Evolutionary conservation across 2,329 filamentous ascomycete species (phyloP).

Genomic region (Aspergillus arachidicola): DNA sequence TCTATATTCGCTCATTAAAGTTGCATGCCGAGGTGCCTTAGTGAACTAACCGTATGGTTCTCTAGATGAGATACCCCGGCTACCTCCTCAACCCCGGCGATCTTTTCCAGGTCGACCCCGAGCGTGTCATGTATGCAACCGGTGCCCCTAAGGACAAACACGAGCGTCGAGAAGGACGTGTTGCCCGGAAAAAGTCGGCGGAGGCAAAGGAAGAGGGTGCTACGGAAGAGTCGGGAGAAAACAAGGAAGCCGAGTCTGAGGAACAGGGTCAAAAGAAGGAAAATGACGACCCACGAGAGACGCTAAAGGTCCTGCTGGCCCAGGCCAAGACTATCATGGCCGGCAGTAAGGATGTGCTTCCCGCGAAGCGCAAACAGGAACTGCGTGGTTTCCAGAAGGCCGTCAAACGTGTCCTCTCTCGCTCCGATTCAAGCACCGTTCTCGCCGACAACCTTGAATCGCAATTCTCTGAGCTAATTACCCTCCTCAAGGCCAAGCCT

Average conservation of each 20-base stretch:
- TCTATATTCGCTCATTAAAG: background rate
- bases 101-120: slow-evolving; percentile 93
- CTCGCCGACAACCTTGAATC: slow-evolving; percentile 54
- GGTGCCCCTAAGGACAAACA: slow-evolving; percentile 66
- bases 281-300: slow-evolving; percentile 46
- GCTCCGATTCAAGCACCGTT: slow-evolving; percentile 50
- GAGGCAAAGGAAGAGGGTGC: slow-evolving; percentile 32
- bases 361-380: slow-evolving; percentile 73
- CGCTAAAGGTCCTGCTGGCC: slow-evolving; percentile 57
- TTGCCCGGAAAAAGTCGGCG: slow-evolving; percentile 26
- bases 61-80: slow-evolving; percentile 84
- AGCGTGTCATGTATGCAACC: slow-evolving; percentile 85
- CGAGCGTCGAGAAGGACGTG: slow-evolving; percentile 43
- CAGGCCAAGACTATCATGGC: slow-evolving; percentile 65
- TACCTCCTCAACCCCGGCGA: slow-evolving; percentile 97
- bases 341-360: slow-evolving; percentile 55
- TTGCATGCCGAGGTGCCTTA: background rate
- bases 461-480: slow-evolving; percentile 57
- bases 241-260: slow-evolving; percentile 29
- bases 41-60: slow-evolving; percentile 12
- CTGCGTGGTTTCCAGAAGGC: slow-evolving; percentile 72
- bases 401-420: slow-evolving; percentile 64
- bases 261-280: slow-evolving; percentile 37
- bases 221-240: slow-evolving; percentile 30
- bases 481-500: slow-evolving; percentile 48